Conservation (phyloP, 352 stramenopile species). For the Pythium periplocum region DNA sequence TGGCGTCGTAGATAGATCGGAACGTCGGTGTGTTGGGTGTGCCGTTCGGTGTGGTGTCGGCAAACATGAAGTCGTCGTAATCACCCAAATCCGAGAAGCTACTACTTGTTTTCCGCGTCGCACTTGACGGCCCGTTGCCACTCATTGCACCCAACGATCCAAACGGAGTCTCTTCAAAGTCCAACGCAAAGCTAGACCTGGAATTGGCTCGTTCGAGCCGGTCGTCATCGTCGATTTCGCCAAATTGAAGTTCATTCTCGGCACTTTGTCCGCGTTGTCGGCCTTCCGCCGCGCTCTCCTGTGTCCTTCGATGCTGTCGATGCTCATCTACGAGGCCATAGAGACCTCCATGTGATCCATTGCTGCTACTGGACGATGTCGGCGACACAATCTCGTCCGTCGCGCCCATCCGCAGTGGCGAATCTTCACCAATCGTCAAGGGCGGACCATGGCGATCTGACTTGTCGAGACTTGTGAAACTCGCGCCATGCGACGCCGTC, state of each 20-base stretch:
- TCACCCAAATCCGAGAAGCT: conserved; percentile 86
- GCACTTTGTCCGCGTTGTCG: conserved; percentile 1
- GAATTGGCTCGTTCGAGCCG: not conserved
- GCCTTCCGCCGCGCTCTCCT: not conserved
- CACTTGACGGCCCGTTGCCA: conserved; percentile 28
- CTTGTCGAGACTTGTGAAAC: too few relatives aligned
- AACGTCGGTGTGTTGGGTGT: conserved; percentile 46
- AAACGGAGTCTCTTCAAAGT: too few relatives aligned
- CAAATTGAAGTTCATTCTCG: conserved; percentile 25
- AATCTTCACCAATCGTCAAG: too few relatives aligned
- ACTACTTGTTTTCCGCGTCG: conserved; percentile 74
- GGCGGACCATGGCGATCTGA: too few relatives aligned
- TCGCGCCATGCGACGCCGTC: too few relatives aligned
- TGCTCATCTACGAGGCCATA: conserved; percentile 11
- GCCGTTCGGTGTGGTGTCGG: conserved; percentile 47
- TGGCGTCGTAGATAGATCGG: conserved; percentile 73
- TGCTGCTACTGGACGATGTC: conserved; percentile 26
- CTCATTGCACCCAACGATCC: not conserved
- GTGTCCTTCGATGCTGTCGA: not conserved
- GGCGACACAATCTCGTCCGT: conserved; percentile 20
- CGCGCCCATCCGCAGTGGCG: not conserved
- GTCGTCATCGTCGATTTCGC: conserved; percentile 18
- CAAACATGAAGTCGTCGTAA: conserved; percentile 77
- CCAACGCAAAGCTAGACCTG: too few relatives aligned
- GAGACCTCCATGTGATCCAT: conserved; percentile 15